A percentile compares a stretch with the other conserved stretches of the same genome.
phyloP scores from a whole-genome alignment of 2,329 filamentous ascomycete species.

The Calcarisporium arbuscula region DNA sequence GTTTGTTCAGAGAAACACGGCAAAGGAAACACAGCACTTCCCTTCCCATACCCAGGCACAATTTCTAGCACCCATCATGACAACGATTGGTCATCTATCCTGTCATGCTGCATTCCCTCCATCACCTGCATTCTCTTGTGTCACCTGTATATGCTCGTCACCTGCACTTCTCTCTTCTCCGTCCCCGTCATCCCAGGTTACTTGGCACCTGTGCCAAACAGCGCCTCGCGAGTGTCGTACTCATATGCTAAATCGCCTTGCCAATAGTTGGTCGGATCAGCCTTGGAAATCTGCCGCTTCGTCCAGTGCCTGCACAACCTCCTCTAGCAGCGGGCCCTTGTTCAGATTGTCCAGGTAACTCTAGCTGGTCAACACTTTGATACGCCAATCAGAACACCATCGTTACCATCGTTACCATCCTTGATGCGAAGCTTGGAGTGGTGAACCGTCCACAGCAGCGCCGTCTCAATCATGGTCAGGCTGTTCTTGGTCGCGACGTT shows the following conservation, averaged over 20 bases:
- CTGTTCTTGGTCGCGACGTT: constrained; percentile 60
- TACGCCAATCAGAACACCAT: constrained; percentile 55
- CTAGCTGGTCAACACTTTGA: constrained; percentile 51
- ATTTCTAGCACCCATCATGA: too few relatives aligned
- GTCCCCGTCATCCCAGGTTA: constrained; percentile 13
- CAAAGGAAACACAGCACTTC: too few relatives aligned
- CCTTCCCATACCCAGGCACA: too few relatives aligned
- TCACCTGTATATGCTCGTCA: too few relatives aligned
- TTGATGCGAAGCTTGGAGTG: constrained; percentile 55
- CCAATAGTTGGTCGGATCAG: constrained; percentile 46
- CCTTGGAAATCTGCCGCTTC: constrained; percentile 68
- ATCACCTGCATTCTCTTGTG: background rate
- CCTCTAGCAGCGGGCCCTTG: constrained; percentile 68
- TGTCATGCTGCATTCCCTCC: background rate
- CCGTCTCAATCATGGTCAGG: constrained; percentile 64
- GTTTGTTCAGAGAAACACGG: too few relatives aligned
- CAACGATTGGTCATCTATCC: too few relatives aligned
- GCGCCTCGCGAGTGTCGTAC: constrained; percentile 55
- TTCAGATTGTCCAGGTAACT: constrained; percentile 52
- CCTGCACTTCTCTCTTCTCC: too few relatives aligned
- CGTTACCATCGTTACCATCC: constrained; percentile 50
- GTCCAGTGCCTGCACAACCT: constrained; percentile 69
- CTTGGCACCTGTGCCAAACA: constrained; percentile 46
- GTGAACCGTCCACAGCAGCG: constrained; percentile 66
- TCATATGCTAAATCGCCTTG: constrained; percentile 58